phyloP scores from a whole-genome alignment of 2,329 filamentous ascomycete genomes.

The Calonectria ilicicola region DNA sequence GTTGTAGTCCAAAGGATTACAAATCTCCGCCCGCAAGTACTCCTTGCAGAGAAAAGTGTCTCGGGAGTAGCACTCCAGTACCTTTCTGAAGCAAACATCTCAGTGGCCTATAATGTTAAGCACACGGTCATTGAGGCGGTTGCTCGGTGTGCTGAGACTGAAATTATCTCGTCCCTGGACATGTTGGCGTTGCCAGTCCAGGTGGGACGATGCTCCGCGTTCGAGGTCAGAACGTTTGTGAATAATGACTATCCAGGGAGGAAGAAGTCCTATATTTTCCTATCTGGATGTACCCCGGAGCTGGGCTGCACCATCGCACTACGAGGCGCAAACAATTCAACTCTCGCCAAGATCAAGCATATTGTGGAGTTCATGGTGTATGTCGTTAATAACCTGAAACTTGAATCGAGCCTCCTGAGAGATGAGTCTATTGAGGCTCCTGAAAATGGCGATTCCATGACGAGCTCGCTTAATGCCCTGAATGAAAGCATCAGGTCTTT shows the following conservation, averaged over 20 bases:
- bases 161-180: conserved; percentile 94
- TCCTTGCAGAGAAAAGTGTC: conserved; percentile 93
- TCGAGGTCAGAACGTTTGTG: conserved; percentile 96
- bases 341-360: conserved; percentile 84
- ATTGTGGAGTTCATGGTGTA: conserved; percentile 99
- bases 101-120: conserved; percentile 97
- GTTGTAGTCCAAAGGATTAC: conserved; percentile 94
- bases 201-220: conserved; percentile 84
- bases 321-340: conserved; percentile 79
- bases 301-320: conserved; percentile 95
- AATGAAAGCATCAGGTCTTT: conserved; percentile 53
- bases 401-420: conserved; percentile 93
- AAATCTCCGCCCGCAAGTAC: conserved; percentile 83
- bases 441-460: conserved; percentile 59
- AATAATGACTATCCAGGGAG: conserved; percentile 78
- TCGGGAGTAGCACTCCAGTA: conserved; percentile 92
- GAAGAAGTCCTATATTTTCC: conserved; percentile 95
- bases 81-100: conserved; percentile 87
- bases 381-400: conserved; percentile 96
- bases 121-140: conserved; percentile 95
- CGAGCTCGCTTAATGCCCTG: conserved; percentile 55
- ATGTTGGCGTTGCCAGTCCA: conserved; percentile 82
- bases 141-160: conserved; percentile 89
- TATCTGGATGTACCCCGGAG: conserved; percentile 90
- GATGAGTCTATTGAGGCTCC: conserved; percentile 93